Conservation (phyloP, 352 stramenopile species). For the Globisporangium takayamanum region DNA sequence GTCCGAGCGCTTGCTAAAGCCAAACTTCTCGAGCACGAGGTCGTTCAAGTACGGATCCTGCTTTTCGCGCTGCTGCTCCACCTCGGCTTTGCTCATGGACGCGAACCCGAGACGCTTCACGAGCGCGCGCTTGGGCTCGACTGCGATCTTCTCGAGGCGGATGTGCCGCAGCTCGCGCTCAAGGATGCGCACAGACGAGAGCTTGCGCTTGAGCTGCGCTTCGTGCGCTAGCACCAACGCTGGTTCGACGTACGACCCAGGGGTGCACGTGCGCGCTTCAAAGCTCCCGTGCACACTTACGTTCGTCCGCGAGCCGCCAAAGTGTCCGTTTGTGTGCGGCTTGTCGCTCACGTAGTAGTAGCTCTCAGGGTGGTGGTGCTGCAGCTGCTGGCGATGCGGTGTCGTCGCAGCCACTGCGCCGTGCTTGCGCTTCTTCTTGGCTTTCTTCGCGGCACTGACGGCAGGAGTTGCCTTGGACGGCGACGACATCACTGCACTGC, state of each 20-base stretch:
- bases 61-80: conserved; percentile 15
- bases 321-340: conserved; percentile 15
- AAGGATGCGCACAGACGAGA: conserved; percentile 30
- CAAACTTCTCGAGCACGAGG: conserved; percentile 50
- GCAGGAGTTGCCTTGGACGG: background rate
- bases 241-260: conserved; percentile 27
- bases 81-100: conserved; percentile 17
- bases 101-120: conserved; percentile 19
- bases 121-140: conserved; percentile 13
- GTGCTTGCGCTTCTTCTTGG: conserved; percentile 25
- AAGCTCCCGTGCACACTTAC: conserved; percentile 8
- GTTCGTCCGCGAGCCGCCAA: conserved; percentile 7
- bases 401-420: background rate
- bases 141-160: conserved; percentile 30
- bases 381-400: background rate
- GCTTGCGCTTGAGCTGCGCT: conserved; percentile 39
- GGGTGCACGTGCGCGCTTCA: conserved; percentile 8
- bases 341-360: conserved; percentile 9
- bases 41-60: conserved; percentile 42
- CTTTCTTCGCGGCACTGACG: background rate
- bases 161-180: conserved; percentile 50
- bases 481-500: background rate
- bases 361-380: conserved; percentile 12
- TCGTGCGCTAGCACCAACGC: conserved; percentile 33
- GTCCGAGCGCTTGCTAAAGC: conserved; percentile 49